Percentiles rank a stretch among this genome's conserved stretches.
Conservation (phyloP, 345 rosid genomes). For the Kernera saxatilis region DNA sequence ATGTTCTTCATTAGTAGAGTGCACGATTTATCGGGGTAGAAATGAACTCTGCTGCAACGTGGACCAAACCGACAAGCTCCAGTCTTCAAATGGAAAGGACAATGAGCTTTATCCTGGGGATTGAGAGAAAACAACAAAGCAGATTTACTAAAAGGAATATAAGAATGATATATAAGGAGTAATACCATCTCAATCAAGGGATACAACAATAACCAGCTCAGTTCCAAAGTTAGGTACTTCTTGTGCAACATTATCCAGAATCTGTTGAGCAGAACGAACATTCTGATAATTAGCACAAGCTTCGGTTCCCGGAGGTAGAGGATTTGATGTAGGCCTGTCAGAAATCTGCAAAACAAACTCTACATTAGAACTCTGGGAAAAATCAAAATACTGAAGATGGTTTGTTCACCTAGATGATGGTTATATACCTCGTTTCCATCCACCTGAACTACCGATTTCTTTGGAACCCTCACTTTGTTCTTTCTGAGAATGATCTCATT, state of each 20-base stretch:
- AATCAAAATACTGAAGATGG: not conserved
- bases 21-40: conserved; percentile 81
- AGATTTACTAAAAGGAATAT: not conserved
- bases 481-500: conserved; percentile 80
- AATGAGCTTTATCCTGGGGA: conserved; percentile 91
- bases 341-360: conserved; percentile 42
- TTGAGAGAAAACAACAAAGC: not conserved
- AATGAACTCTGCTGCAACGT: conserved; percentile 95
- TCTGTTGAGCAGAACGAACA: conserved; percentile 58
- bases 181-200: not conserved
- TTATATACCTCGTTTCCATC: conserved; percentile 46
- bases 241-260: conserved; percentile 67
- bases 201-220: conserved; percentile 55
- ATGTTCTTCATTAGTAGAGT: conserved; percentile 88
- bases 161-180: not conserved
- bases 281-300: conserved; percentile 46
- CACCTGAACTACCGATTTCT: conserved; percentile 33
- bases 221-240: conserved; percentile 95
- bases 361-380: not conserved
- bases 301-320: conserved; percentile 78
- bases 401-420: not conserved
- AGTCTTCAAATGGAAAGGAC: conserved; percentile 94
- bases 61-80: conserved; percentile 97
- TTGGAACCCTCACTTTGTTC: conserved; percentile 73
- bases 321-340: conserved; percentile 86